Evolutionary conservation across 345 rosid species (phyloP).

Genomic region (Gossypium turneri): DNA sequence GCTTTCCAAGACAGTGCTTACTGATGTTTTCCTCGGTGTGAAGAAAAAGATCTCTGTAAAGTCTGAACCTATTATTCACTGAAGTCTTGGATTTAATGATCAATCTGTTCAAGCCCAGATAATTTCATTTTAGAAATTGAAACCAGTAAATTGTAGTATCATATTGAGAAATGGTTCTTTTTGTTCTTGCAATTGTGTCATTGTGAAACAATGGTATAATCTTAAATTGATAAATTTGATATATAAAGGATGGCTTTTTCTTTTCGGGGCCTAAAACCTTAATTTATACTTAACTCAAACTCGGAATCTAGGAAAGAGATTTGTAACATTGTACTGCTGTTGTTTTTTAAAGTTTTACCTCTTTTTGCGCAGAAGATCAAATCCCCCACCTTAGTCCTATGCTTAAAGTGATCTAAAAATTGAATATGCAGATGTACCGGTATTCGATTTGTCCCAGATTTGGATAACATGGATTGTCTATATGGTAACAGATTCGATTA

Average conservation of each 20-base stretch:
- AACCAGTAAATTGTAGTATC: not conserved
- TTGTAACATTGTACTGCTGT: too few relatives aligned
- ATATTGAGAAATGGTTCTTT: not conserved
- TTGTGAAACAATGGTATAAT: not conserved
- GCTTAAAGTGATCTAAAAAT: too few relatives aligned
- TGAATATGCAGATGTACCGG: too few relatives aligned
- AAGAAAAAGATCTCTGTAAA: not conserved
- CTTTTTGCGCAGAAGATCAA: too few relatives aligned
- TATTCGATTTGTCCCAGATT: too few relatives aligned
- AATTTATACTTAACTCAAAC: not conserved
- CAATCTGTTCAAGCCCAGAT: not conserved
- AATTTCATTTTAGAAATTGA: not conserved
- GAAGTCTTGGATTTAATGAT: not conserved
- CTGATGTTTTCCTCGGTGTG: constrained; percentile 8
- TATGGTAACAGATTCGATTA: too few relatives aligned
- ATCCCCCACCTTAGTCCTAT: too few relatives aligned
- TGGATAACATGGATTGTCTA: too few relatives aligned
- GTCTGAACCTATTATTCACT: not conserved
- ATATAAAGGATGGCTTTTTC: not conserved
- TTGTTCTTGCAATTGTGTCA: not conserved
- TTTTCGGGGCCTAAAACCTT: too few relatives aligned
- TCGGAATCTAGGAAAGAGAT: too few relatives aligned
- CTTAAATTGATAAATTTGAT: not conserved
- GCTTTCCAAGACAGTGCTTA: not conserved
- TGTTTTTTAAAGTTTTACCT: too few relatives aligned